Base-by-base conservation (phyloP, 2,329 filamentous ascomycete species). In the Aureobasidium lini region DNA sequence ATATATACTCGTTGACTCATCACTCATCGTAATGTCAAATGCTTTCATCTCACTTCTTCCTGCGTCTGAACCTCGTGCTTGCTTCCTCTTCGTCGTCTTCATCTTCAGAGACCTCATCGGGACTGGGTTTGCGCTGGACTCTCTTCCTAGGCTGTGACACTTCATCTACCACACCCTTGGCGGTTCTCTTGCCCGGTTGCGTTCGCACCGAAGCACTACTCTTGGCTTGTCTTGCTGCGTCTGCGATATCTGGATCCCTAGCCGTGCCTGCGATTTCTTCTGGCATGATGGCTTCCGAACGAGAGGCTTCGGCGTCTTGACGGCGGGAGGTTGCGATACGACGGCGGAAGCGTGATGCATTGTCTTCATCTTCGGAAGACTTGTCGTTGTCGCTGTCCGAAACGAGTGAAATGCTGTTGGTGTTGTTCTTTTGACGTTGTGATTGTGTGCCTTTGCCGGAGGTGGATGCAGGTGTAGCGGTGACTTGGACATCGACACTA, bases 41-140 rank as follows among this genome's bases (percentile, higher is more conserved):
- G 23, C 23, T 23, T 23, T 23, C 44, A 42, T 32, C 23, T 60
- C 58, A 60, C 40, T 61, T 62, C 59, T 74, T 73, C 66, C 75
- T 75, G 61, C 78, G 73, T 64, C 77, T 76, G 64, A 84, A 84
- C 34, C 79, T 79, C 60, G 78, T 72, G 36, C 52, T 56, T 15
- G 18, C 36, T 44, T 54, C 50, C 63, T 79, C 80, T 65, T 84
- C 81, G 66, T 82, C 81, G 46, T 82, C 82, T 43, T 78, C 80
- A 36, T 80, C 79, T 6, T 73, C 70, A 36, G 64, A 66, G 10
- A 68, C 65, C 57, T 62, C 54, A 18, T 58, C 53, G 18, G 49
- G 52, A 47, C 59, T 57, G 46, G 58, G 44, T 36, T 56, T 60
- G 18, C 52, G 69, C 68, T 63, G 71, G 52, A 65, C 67, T 61